These are phyloP conservation scores for Phaeosphaeriaceae sp. DNA, from an alignment of 2,329 filamentous ascomycete genomes.

Conservation along the genomic window DNA sequence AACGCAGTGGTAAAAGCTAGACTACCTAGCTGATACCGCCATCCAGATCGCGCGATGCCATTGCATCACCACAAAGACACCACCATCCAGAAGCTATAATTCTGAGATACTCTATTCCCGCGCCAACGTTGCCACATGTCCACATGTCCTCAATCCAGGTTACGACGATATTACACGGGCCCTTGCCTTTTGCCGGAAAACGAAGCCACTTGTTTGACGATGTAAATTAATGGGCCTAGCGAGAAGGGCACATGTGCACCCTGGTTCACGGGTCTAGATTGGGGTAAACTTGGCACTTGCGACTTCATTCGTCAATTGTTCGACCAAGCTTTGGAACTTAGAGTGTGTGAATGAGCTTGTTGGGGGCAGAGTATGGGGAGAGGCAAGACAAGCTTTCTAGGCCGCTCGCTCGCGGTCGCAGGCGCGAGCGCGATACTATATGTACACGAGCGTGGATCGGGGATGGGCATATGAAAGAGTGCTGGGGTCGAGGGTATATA, in stretches of 20 bases:
- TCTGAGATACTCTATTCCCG: neutral
- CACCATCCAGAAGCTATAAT: neutral
- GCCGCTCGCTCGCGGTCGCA: no score
- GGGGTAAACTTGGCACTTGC: neutral
- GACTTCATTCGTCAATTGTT: neutral
- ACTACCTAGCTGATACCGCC: neutral
- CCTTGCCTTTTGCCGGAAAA: neutral
- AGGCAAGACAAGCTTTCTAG: neutral
- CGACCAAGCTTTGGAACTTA: neutral
- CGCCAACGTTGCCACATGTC: slow-evolving; percentile 6
- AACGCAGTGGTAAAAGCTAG: neutral
- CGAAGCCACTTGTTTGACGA: neutral
- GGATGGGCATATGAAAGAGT: neutral
- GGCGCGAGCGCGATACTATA: neutral
- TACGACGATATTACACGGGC: neutral
- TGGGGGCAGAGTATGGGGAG: neutral
- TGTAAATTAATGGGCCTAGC: neutral
- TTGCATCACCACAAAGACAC: neutral
- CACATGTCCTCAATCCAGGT: neutral
- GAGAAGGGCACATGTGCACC: slow-evolving; percentile 1
- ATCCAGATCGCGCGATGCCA: neutral
- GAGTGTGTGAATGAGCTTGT: neutral
- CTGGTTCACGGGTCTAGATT: neutral
- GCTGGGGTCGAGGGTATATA: neutral
- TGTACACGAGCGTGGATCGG: neutral